Conservation (phyloP, 306 rosid species). For the Quercus ilex region DNA sequence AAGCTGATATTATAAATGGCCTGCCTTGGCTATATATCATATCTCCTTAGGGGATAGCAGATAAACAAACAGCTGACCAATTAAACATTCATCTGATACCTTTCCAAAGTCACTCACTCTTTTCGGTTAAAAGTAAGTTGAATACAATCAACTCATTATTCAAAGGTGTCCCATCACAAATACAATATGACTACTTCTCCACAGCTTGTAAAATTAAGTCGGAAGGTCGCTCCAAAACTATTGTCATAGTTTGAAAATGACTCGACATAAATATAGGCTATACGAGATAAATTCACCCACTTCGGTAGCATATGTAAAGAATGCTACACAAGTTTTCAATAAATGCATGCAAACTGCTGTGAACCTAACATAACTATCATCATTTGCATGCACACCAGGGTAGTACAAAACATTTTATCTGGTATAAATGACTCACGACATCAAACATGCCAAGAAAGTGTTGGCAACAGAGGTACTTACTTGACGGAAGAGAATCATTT, state of each 20-base stretch:
- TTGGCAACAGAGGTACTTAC: slow-evolving; percentile 31
- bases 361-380: background rate
- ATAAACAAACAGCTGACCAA: background rate
- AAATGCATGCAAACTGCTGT: background rate
- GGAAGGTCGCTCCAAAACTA: background rate
- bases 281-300: background rate
- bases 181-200: background rate
- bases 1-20: background rate
- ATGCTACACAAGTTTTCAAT: background rate
- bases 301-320: background rate
- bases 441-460: background rate
- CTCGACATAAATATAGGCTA: background rate
- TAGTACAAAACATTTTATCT: background rate
- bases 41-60: background rate
- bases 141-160: background rate
- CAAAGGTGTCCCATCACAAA: background rate
- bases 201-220: background rate
- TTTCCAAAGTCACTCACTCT: background rate
- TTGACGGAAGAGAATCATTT: slow-evolving; percentile 27
- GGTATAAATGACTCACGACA: background rate
- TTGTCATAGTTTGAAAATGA: background rate
- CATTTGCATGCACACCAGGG: background rate
- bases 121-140: background rate
- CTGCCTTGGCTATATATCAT: background rate
- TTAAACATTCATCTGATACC: background rate